phyloP scores from a whole-genome alignment of 352 stramenopile genomes.

The Phytophthora chlamydospora region DNA sequence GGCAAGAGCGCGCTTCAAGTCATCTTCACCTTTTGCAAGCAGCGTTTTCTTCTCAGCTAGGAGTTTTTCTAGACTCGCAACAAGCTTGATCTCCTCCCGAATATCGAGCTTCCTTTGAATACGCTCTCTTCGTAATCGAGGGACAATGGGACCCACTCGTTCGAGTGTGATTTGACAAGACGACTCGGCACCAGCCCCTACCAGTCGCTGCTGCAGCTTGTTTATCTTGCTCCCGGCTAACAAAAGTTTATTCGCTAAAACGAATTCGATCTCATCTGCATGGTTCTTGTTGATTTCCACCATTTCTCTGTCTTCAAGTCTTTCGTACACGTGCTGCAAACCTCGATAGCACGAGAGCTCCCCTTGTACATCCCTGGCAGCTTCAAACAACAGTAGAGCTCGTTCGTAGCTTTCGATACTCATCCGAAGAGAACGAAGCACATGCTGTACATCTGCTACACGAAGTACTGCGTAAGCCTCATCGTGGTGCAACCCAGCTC shows the following conservation, averaged over 20 bases:
- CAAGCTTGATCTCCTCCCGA: constrained; percentile 61
- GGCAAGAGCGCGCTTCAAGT: constrained; percentile 68
- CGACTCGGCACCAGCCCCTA: constrained; percentile 65
- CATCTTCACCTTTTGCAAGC: constrained; percentile 60
- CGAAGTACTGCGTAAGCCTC: constrained; percentile 44
- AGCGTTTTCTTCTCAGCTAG: constrained; percentile 62
- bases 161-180: constrained; percentile 69
- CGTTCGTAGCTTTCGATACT: constrained; percentile 66
- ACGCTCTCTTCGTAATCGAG: constrained; percentile 56
- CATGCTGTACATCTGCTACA: constrained; percentile 46
- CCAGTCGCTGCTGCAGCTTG: constrained; percentile 58
- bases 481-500: constrained; percentile 27
- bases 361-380: constrained; percentile 45
- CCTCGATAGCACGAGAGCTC: constrained; percentile 64
- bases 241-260: constrained; percentile 55
- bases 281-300: constrained; percentile 43
- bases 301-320: constrained; percentile 65
- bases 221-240: constrained; percentile 43
- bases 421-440: constrained; percentile 45
- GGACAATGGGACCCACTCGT: constrained; percentile 69
- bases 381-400: constrained; percentile 60
- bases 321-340: constrained; percentile 51
- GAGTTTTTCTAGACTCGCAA: constrained; percentile 57
- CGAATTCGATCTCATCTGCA: constrained; percentile 75
- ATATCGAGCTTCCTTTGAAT: constrained; percentile 65